These are phyloP conservation scores for Fragaria nilgerrensis DNA, from an alignment of 306 rosid genomes.

Conservation along the genomic window DNA sequence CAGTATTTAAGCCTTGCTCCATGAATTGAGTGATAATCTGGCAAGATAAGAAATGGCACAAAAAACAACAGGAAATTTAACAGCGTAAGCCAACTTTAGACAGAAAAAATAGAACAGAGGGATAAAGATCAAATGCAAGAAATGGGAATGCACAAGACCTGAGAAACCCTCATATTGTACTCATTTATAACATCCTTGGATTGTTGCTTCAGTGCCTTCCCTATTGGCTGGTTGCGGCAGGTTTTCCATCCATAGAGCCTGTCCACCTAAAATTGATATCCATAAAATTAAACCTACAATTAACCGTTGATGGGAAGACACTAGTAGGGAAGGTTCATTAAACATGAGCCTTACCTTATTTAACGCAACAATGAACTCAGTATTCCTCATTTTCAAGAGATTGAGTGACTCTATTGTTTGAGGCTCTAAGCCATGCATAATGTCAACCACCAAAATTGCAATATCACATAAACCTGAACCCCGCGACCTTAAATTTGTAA, in stretches of 20 bases:
- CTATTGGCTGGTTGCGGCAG: constrained; percentile 72
- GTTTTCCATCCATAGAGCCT: constrained; percentile 91
- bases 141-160: constrained; percentile 42
- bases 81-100: constrained; percentile 1
- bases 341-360: constrained; percentile 57
- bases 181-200: constrained; percentile 82
- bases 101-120: neutral
- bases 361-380: constrained; percentile 90
- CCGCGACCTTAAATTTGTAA: constrained; percentile 82
- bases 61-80: neutral
- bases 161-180: constrained; percentile 73
- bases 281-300: constrained; percentile 1
- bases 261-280: constrained; percentile 61
- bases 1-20: constrained; percentile 88
- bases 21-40: constrained; percentile 79
- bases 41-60: constrained; percentile 18
- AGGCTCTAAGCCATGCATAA: constrained; percentile 96
- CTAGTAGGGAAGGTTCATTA: neutral
- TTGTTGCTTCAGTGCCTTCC: constrained; percentile 76
- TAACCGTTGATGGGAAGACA: constrained; percentile 1
- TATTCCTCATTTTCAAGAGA: constrained; percentile 88
- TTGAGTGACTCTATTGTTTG: constrained; percentile 93
- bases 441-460: constrained; percentile 94
- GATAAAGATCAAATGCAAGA: neutral
- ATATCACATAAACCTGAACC: constrained; percentile 97